A percentile compares a stretch with the other conserved stretches of the same genome.
phyloP scores from a whole-genome alignment of 1,284 basidiomycete genomes.

The Microbotryum lychnidis-dioicae region DNA sequence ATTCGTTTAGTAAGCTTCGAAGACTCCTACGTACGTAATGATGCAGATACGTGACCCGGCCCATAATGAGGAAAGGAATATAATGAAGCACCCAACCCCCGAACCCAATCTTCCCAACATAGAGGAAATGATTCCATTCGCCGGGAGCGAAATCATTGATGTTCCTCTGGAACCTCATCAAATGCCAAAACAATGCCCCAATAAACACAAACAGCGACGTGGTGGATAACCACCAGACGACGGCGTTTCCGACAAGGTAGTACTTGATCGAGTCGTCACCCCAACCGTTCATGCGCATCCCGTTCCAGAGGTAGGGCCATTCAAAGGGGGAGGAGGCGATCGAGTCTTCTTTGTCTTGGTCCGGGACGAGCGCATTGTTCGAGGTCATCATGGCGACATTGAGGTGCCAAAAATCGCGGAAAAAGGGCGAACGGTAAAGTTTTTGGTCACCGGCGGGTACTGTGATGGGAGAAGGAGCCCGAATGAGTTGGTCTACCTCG shows the following conservation, averaged over 20 bases:
- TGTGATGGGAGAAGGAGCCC: conserved; percentile 38
- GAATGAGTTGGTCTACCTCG: not conserved
- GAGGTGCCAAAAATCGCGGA: conserved; percentile 95
- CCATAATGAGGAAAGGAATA: conserved; percentile 90
- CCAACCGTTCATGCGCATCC: conserved; percentile 97
- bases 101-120: conserved; percentile 82
- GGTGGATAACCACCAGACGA: conserved; percentile 83
- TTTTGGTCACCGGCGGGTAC: conserved; percentile 75
- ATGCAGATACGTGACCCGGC: conserved; percentile 70
- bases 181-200: conserved; percentile 56
- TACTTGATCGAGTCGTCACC: conserved; percentile 79
- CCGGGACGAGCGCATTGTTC: conserved; percentile 93
- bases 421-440: conserved; percentile 82
- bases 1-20: conserved; percentile 13
- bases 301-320: conserved; percentile 85
- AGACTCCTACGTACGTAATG: conserved; percentile 57
- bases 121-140: conserved; percentile 91
- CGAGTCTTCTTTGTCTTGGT: conserved; percentile 96
- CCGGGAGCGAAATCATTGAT: conserved; percentile 83
- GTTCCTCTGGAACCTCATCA: conserved; percentile 76
- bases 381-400: conserved; percentile 99
- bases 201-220: conserved; percentile 57
- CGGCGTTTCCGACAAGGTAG: conserved; percentile 83
- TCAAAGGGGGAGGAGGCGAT: conserved; percentile 84
- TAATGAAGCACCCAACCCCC: conserved; percentile 91